phyloP scores from a whole-genome alignment of 192 early-diverging fungal genomes.

The Backusella tuberculispora region DNA sequence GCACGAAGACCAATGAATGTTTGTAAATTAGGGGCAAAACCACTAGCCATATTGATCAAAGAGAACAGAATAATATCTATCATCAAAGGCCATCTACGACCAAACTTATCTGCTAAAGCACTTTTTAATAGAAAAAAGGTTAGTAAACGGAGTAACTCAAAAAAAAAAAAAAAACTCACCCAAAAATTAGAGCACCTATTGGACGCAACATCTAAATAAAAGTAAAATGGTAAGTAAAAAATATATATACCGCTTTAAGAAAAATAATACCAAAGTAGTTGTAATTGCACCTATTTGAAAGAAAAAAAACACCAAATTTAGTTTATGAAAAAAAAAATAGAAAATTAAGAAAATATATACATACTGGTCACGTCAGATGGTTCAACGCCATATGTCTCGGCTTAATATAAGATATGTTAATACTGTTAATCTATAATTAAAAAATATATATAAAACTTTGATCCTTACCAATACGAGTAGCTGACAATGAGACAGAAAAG shows the following conservation, averaged over 20 bases:
- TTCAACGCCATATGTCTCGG: slow-evolving; percentile 55
- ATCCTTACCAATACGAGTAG: slow-evolving; percentile 50
- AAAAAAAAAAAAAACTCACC: slow-evolving; percentile 6
- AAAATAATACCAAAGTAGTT: slow-evolving; percentile 50
- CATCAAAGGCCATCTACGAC: slow-evolving; percentile 72
- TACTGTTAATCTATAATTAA: background rate
- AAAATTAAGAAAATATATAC: background rate
- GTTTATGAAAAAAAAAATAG: background rate
- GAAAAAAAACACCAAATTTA: slow-evolving; percentile 2
- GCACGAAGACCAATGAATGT: slow-evolving; percentile 65
- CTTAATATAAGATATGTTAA: slow-evolving; percentile 24
- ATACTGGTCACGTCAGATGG: slow-evolving; percentile 57
- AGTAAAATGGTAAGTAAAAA: slow-evolving; percentile 5
- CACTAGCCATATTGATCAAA: slow-evolving; percentile 64
- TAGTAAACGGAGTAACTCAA: background rate
- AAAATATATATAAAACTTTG: background rate
- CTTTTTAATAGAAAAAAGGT: slow-evolving; percentile 28
- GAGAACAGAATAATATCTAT: slow-evolving; percentile 66
- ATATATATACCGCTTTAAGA: background rate
- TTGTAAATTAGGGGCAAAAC: slow-evolving; percentile 63
- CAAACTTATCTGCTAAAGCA: slow-evolving; percentile 65
- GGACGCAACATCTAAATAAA: slow-evolving; percentile 60
- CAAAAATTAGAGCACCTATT: slow-evolving; percentile 75
- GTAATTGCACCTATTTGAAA: slow-evolving; percentile 58
- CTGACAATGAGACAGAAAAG: slow-evolving; percentile 62